Percentiles rank a stretch among this genome's conserved stretches.
Conservation (phyloP, 1,284 basidiomycete species). For the Kwoniella shivajii region DNA sequence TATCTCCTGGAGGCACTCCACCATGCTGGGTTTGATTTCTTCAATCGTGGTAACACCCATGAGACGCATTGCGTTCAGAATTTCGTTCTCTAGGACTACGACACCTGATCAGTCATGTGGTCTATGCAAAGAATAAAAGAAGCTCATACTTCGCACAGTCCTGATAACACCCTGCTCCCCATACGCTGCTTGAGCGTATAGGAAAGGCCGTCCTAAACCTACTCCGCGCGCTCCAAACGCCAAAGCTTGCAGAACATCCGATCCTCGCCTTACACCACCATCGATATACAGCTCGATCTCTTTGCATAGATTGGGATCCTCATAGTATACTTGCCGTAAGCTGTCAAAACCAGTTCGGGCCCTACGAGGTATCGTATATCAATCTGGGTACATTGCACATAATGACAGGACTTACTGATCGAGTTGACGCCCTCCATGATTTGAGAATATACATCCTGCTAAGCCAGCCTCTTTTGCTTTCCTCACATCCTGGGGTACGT, state of each 20-base stretch:
- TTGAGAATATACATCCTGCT: conserved; percentile 55
- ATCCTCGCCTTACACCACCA: conserved; percentile 56
- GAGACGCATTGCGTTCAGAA: conserved; percentile 41
- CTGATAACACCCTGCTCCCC: conserved; percentile 55
- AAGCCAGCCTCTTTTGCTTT: conserved; percentile 55
- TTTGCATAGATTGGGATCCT: conserved; percentile 48
- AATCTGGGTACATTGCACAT: not conserved
- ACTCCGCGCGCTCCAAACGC: conserved; percentile 57
- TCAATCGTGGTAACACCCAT: conserved; percentile 36
- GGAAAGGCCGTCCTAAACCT: conserved; percentile 55
- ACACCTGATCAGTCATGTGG: conserved; percentile 5
- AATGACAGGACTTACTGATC: conserved; percentile 27
- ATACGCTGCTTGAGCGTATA: conserved; percentile 53
- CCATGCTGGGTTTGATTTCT: conserved; percentile 43
- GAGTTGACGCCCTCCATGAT: conserved; percentile 49
- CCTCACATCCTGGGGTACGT: conserved; percentile 49
- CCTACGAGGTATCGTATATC: too few relatives aligned
- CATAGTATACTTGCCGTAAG: conserved; percentile 50
- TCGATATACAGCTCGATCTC: conserved; percentile 57
- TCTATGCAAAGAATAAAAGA: too few relatives aligned
- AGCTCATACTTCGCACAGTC: conserved; percentile 54
- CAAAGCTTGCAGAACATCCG: conserved; percentile 56
- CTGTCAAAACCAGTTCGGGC: conserved; percentile 48
- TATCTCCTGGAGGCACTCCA: conserved; percentile 36
- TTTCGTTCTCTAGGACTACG: conserved; percentile 43